Percentiles rank a stretch among this genome's conserved stretches.
Evolutionary conservation across 352 stramenopile species (phyloP).

Genomic region (Thraustotheca clavata): DNA sequence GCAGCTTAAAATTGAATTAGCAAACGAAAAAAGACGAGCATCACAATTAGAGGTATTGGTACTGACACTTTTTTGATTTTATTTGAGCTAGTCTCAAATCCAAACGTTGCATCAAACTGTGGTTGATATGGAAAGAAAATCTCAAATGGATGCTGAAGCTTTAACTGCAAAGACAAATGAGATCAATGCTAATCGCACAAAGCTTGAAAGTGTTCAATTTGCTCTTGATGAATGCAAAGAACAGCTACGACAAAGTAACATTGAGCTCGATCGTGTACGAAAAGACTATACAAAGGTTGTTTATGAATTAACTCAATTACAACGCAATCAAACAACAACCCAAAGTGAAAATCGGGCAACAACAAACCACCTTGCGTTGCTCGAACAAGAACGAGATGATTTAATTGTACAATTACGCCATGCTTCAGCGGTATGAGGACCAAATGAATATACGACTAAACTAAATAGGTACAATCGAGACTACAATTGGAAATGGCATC

Average conservation of each 20-base stretch:
- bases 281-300: constrained; percentile 45
- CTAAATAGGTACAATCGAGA: neutral
- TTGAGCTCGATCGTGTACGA: constrained; percentile 37
- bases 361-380: constrained; percentile 24
- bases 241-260: constrained; percentile 26
- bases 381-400: neutral
- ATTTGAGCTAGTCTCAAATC: constrained; percentile 18
- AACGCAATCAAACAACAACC: constrained; percentile 30
- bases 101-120: constrained; percentile 22
- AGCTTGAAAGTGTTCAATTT: constrained; percentile 28
- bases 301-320: constrained; percentile 34
- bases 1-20: neutral
- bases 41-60: neutral
- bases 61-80: neutral
- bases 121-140: constrained; percentile 26
- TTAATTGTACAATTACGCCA: neutral
- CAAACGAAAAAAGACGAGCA: neutral
- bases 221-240: constrained; percentile 32
- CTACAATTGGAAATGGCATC: neutral
- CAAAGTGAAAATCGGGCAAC: constrained; percentile 26
- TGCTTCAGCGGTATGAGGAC: neutral
- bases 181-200: constrained; percentile 23
- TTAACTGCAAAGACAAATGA: constrained; percentile 29
- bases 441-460: neutral
- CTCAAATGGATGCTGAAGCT: constrained; percentile 23